A percentile compares a stretch with the other conserved stretches of the same genome.
phyloP scores from a whole-genome alignment of 345 rosid genomes.

The Euphorbia peplus region DNA sequence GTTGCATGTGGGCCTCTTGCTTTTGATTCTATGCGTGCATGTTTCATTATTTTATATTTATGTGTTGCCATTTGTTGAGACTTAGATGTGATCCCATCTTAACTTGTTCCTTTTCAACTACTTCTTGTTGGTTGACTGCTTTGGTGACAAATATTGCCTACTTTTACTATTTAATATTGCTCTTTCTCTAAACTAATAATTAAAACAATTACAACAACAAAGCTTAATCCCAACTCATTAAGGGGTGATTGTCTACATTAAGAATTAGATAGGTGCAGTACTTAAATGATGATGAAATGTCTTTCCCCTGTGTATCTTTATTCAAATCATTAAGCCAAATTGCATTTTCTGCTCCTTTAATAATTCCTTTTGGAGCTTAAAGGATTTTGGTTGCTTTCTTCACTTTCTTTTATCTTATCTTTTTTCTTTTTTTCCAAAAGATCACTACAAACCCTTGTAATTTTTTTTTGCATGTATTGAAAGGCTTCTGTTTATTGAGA shows the following conservation, averaged over 20 bases:
- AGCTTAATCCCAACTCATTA: background rate
- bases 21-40: background rate
- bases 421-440: background rate
- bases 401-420: background rate
- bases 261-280: background rate
- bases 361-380: background rate
- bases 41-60: constrained; percentile 5
- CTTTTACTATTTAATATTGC: background rate
- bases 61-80: constrained; percentile 16
- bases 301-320: background rate
- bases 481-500: constrained; percentile 11
- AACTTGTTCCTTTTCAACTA: constrained; percentile 19
- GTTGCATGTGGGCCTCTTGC: constrained; percentile 10
- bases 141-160: constrained; percentile 15
- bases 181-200: background rate
- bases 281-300: background rate
- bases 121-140: constrained; percentile 29
- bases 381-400: background rate
- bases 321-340: background rate
- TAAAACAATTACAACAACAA: background rate
- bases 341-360: background rate
- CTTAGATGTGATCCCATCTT: constrained; percentile 29
- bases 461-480: background rate
- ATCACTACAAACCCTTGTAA: background rate
- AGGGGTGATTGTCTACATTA: background rate